These are phyloP conservation scores for Zasmidium cellare DNA, from an alignment of 2,329 filamentous ascomycete species.

Conservation along the genomic window DNA sequence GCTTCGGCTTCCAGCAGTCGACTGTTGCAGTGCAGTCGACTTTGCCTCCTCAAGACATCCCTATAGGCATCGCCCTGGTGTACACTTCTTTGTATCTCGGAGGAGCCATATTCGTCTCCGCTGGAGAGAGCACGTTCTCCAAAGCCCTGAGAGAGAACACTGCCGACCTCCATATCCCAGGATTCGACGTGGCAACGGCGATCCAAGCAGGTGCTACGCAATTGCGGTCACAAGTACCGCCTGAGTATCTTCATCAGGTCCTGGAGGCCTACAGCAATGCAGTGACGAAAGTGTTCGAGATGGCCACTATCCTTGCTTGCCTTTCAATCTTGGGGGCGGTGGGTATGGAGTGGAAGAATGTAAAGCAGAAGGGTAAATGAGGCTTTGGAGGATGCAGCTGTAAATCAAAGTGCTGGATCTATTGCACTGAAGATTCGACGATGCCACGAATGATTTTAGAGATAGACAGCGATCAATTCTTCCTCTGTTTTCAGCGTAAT, in stretches of 20 bases:
- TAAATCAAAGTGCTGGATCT: too few relatives aligned
- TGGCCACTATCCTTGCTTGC: constrained; percentile 55
- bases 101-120: constrained; percentile 1
- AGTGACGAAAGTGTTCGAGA: constrained; percentile 58
- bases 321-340: constrained; percentile 55
- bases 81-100: neutral
- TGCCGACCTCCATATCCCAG: neutral
- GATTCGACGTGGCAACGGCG: constrained; percentile 21
- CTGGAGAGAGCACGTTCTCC: neutral
- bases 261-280: constrained; percentile 63
- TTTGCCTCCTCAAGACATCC: neutral
- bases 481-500: too few relatives aligned
- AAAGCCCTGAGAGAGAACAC: neutral
- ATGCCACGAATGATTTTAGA: too few relatives aligned
- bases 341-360: constrained; percentile 63
- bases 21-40: neutral
- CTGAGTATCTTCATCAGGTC: constrained; percentile 53
- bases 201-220: constrained; percentile 55
- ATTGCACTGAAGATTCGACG: too few relatives aligned
- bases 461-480: too few relatives aligned
- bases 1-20: neutral
- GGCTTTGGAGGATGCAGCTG: too few relatives aligned
- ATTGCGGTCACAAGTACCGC: constrained; percentile 54
- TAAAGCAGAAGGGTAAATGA: too few relatives aligned
- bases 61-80: neutral